Evolutionary conservation across 1,284 basidiomycete genomes (phyloP), one percentile per base, ranked within the genome.

Genomic region (Sporisorium reilianum): DNA sequence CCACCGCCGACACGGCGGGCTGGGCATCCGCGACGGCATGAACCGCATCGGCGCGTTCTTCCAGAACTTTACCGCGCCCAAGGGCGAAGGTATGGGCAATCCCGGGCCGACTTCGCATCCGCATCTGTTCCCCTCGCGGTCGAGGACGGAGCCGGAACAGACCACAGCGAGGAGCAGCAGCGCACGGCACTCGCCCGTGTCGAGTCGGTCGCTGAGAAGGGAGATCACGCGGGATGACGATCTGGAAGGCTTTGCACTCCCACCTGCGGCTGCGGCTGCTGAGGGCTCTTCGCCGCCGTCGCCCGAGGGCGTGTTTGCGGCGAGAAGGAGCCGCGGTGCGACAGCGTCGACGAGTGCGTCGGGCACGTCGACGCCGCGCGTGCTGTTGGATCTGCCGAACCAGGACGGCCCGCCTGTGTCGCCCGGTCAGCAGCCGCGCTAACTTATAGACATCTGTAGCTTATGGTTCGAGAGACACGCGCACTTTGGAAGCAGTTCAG

Each of bases 21-120:
- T 60, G 38, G 69, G 74, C 0, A 57, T 74, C 16, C 22, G 62
- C 8, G 65, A 69, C 53, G 65, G 74, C 0, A 72, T 65, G 74
- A 58, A 18, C n/a, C 44, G 50, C 6, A 68, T 76, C 32, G 74
- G 64, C 9, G 69, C 69, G 16, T 72, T 76, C 26, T 72, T 76
- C 44, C 40, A 32, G 5, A 69, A 68, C 40, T 76, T 76, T 30
- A 76, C 74, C 1, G 74, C 74, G 11, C 74, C 74, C 1, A 76
- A 76, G 45, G 74, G 74, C 0, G 69, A 76, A 34, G 74, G 74
- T 7, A 76, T 76, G 74, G 74, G 74, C 25, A 76, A 76, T 63
- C 74, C 74, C 0, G 74, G 74, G 2, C 74, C 74, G 0, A 76
- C 55, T 0, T 59, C 55, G 34, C 74, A 76, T 55, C 74, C 74